Conservation (phyloP, 2,329 filamentous ascomycete species). For the Coniochaeta sp. region DNA sequence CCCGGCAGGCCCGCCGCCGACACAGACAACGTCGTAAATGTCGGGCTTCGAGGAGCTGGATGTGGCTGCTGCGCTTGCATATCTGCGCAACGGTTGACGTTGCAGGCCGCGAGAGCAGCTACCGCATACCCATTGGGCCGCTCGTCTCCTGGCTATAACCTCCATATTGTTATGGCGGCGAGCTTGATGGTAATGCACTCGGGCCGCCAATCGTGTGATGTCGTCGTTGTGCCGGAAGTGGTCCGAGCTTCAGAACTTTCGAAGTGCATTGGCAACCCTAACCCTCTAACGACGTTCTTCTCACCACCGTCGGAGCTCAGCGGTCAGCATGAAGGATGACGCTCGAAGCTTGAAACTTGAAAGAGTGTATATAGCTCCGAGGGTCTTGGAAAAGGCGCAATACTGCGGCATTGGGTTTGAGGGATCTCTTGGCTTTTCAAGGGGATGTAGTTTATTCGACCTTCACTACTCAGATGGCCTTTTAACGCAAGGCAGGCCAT, state of each 20-base stretch:
- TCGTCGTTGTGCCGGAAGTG: neutral
- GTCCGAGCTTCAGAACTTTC: neutral
- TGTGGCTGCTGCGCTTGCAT: slow-evolving; percentile 32
- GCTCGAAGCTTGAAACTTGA: too few species aligned
- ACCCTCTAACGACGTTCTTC: neutral
- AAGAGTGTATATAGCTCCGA: too few species aligned
- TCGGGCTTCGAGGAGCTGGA: slow-evolving; percentile 46
- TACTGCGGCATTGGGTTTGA: too few species aligned
- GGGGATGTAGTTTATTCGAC: too few species aligned
- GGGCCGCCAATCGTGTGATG: neutral
- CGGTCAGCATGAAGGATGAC: too few species aligned
- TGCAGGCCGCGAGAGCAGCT: neutral
- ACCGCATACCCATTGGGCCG: slow-evolving; percentile 19
- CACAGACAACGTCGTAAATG: slow-evolving; percentile 88
- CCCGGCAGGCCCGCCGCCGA: slow-evolving; percentile 84
- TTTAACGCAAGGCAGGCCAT: too few species aligned
- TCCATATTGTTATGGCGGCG: slow-evolving; percentile 14
- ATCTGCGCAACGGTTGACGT: slow-evolving; percentile 32
- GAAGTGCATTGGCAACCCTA: neutral
- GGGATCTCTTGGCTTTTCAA: too few species aligned
- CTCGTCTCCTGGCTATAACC: slow-evolving; percentile 12
- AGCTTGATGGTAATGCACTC: neutral
- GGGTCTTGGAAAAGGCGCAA: too few species aligned
- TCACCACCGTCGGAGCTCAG: too few species aligned
- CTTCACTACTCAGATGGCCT: too few species aligned